Base-by-base conservation (phyloP, 192 early-diverging fungal species). In the Coemansia sp. region DNA sequence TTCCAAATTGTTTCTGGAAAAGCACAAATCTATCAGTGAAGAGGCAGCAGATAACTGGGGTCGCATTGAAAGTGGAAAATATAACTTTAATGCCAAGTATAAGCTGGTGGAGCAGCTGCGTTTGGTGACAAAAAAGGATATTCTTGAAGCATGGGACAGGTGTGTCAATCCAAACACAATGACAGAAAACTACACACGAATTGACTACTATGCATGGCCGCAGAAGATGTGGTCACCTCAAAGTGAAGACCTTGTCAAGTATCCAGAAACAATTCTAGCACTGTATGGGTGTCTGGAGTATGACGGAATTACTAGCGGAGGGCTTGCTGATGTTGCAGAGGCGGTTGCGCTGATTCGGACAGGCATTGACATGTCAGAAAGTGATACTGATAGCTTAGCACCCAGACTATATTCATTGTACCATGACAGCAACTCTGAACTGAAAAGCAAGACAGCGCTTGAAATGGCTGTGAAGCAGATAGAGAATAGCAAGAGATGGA, bases 81-180 rank as follows among this genome's bases (percentile, higher is more conserved):
- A 90, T 71, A 87, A 93, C 56, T 97, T 97, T 86, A 85, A 92
- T 39, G 72, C 85, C 9, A 7, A 48, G 11, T 16, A 66, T 3
- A 42, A 54, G 1, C 64, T 66, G 1, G 56, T 76, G 0, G 56
- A 52, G 1, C 16, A 57, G 5, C 50, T 79, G 1, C 43, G 47
- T 11, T 21, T 7, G 26, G 43, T 79, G 16, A 53, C 32, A 44
- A 69, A 74, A 10, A 54, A 53, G 9, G 68, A 72, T 43, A 19
- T 84, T 61, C 48, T 84, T 4, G 52, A 44, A 21, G 69, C 59
- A 42, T 76, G 70, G 73, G 71, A 76, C 68, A 69, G 37, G 21
- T 72, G 74, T 56, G 43, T 79, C 5, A 69, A 74, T 38, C 67
- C 65, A 13, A 62, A 65, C 15, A 71, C 77, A 6, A 64, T 69